A percentile compares a stretch with the other conserved stretches of the same genome.
phyloP scores from a whole-genome alignment of 768 basidiomycete genomes.

The Rubroboletus satanas region DNA sequence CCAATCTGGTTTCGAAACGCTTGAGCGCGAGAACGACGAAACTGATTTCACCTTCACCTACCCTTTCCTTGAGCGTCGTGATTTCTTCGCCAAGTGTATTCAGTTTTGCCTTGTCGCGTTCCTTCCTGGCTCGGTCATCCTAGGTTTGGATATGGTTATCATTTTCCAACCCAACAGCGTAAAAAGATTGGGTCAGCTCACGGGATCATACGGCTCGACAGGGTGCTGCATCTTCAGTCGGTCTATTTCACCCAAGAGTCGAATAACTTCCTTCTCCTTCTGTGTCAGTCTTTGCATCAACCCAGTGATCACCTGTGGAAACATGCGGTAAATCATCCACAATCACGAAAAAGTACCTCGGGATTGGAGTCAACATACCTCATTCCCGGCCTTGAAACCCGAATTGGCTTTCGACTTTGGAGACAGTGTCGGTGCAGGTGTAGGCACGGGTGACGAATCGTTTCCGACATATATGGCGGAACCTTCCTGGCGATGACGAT shows the following conservation, averaged over 20 bases:
- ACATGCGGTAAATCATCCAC: neutral
- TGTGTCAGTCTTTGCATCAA: conserved; percentile 75
- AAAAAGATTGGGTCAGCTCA: conserved; percentile 32
- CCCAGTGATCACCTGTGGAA: conserved; percentile 56
- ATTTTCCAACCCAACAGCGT: neutral
- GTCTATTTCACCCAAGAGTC: conserved; percentile 70
- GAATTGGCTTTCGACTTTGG: conserved; percentile 34
- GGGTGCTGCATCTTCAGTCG: conserved; percentile 56
- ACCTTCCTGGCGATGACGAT: conserved; percentile 12
- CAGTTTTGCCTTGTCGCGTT: conserved; percentile 72
- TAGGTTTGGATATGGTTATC: conserved; percentile 23
- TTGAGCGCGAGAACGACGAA: neutral
- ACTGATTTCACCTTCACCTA: conserved; percentile 27
- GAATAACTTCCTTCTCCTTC: conserved; percentile 81
- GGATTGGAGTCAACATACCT: conserved; percentile 38
- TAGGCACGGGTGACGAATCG: neutral
- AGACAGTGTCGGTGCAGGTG: conserved; percentile 17
- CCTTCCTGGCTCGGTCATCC: conserved; percentile 73
- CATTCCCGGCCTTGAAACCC: conserved; percentile 49
- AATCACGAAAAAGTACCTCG: neutral
- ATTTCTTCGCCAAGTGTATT: conserved; percentile 73
- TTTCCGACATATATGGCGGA: conserved; percentile 16
- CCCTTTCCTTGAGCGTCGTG: conserved; percentile 64
- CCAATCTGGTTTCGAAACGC: conserved; percentile 38
- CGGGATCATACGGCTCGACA: conserved; percentile 54